A percentile compares a stretch with the other conserved stretches of the same genome.
These are phyloP conservation scores for Calophaca sinica DNA, from an alignment of 306 rosid genomes.

Conservation along the genomic window DNA sequence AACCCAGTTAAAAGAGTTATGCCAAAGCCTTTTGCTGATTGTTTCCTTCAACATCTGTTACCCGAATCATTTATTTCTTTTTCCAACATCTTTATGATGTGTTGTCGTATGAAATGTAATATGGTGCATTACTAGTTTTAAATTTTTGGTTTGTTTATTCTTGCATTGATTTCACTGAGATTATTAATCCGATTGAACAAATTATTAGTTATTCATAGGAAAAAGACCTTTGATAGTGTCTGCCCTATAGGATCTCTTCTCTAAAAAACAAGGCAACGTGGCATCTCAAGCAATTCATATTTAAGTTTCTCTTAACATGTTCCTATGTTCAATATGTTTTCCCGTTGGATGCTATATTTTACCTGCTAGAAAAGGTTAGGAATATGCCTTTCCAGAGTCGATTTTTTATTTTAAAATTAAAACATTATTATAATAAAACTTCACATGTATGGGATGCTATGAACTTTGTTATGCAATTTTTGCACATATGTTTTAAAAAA, in stretches of 20 bases:
- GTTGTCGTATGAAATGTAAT: neutral
- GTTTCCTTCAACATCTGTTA: constrained; percentile 15
- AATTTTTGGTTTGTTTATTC: constrained; percentile 10
- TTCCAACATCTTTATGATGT: constrained; percentile 10
- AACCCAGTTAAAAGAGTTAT: neutral
- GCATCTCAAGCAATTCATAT: constrained; percentile 28
- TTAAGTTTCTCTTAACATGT: constrained; percentile 12
- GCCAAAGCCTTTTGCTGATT: constrained; percentile 4
- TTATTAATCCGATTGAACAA: constrained; percentile 5
- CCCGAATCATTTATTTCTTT: constrained; percentile 12
- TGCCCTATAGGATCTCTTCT: constrained; percentile 10
- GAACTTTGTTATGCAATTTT: neutral
- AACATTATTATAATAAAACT: neutral
- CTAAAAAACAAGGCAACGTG: neutral
- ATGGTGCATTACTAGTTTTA: constrained; percentile 2
- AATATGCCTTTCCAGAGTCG: neutral
- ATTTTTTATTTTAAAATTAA: neutral
- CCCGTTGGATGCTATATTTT: constrained; percentile 4
- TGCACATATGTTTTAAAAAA: neutral
- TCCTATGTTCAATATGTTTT: neutral
- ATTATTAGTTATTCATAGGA: constrained; percentile 16
- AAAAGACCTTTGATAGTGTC: neutral
- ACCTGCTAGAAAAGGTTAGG: neutral
- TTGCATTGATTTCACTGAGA: constrained; percentile 32
- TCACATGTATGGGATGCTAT: constrained; percentile 4